Evolutionary conservation across 169 alveolate genomes (phyloP).

Genomic region (Plasmodium gaboni): DNA sequence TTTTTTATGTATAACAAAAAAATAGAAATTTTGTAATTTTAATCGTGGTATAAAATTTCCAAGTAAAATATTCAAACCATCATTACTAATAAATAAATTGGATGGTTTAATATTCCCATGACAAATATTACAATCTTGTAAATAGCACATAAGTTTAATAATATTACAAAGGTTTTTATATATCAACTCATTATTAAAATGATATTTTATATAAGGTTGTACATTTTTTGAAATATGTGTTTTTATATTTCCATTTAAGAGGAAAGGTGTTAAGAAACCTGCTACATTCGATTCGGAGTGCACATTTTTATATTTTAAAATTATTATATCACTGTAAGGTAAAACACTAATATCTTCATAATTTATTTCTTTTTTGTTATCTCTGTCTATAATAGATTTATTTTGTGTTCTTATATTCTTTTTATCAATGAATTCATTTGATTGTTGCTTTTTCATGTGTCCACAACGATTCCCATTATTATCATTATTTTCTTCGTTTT

Average conservation of each 20-base stretch:
- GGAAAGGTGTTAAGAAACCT: slow-evolving; percentile 59
- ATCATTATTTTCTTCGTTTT: not conserved
- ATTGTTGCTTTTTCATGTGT: not conserved
- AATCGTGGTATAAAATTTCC: slow-evolving; percentile 57
- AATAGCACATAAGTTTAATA: slow-evolving; percentile 44
- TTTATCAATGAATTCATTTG: not conserved
- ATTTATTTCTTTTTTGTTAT: slow-evolving; percentile 12
- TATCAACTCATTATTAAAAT: slow-evolving; percentile 17
- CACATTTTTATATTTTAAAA: slow-evolving; percentile 10
- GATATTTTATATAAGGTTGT: slow-evolving; percentile 21
- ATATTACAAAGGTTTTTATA: slow-evolving; percentile 31
- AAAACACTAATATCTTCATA: slow-evolving; percentile 29
- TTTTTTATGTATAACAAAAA: slow-evolving; percentile 42
- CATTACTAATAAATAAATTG: slow-evolving; percentile 42
- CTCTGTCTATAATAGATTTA: not conserved
- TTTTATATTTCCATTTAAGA: slow-evolving; percentile 44
- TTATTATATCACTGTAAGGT: slow-evolving; percentile 61
- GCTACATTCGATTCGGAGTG: slow-evolving; percentile 16
- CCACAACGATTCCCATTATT: not conserved
- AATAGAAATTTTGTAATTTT: slow-evolving; percentile 33
- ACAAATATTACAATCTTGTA: slow-evolving; percentile 24
- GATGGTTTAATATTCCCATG: slow-evolving; percentile 66
- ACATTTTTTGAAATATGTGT: slow-evolving; percentile 27
- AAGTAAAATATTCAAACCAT: slow-evolving; percentile 30
- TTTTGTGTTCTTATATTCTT: not conserved